A percentile compares a stretch with the other conserved stretches of the same genome.
phyloP scores from a whole-genome alignment of 805 yeast species.

The Ogataea wickerhamii region DNA sequence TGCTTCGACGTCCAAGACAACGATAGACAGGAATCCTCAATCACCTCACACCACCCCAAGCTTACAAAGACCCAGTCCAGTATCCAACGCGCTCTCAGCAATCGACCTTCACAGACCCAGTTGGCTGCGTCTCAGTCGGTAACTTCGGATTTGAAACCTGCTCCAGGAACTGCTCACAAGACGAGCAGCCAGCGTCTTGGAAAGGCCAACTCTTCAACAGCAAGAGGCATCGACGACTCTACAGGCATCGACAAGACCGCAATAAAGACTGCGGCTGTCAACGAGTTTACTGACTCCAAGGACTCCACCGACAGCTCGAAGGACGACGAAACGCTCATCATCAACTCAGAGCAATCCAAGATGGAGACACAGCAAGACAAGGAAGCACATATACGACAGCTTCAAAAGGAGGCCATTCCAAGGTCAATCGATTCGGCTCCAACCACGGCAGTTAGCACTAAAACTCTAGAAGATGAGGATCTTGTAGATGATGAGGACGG shows the following conservation, averaged over 20 bases:
- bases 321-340: slow-evolving; percentile 31
- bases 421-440: slow-evolving; percentile 11
- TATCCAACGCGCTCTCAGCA: slow-evolving; percentile 32
- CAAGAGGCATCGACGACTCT: slow-evolving; percentile 6
- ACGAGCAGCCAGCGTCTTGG: background rate
- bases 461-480: slow-evolving; percentile 17
- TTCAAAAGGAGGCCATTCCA: slow-evolving; percentile 16
- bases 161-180: background rate
- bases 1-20: slow-evolving; percentile 33
- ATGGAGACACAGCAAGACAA: slow-evolving; percentile 7
- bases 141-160: slow-evolving; percentile 7
- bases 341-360: slow-evolving; percentile 5
- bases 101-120: slow-evolving; percentile 17
- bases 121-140: slow-evolving; percentile 10
- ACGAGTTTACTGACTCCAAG: slow-evolving; percentile 31
- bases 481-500: slow-evolving; percentile 18
- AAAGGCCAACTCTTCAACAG: slow-evolving; percentile 1
- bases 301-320: slow-evolving; percentile 36
- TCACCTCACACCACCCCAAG: slow-evolving; percentile 24
- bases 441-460: slow-evolving; percentile 9
- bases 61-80: slow-evolving; percentile 33
- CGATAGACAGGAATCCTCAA: slow-evolving; percentile 26
- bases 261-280: slow-evolving; percentile 18
- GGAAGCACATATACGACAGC: slow-evolving; percentile 10
- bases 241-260: slow-evolving; percentile 8